These are phyloP conservation scores for Periconia sp. DNA, from an alignment of 2,329 filamentous ascomycete species.

Conservation along the genomic window DNA sequence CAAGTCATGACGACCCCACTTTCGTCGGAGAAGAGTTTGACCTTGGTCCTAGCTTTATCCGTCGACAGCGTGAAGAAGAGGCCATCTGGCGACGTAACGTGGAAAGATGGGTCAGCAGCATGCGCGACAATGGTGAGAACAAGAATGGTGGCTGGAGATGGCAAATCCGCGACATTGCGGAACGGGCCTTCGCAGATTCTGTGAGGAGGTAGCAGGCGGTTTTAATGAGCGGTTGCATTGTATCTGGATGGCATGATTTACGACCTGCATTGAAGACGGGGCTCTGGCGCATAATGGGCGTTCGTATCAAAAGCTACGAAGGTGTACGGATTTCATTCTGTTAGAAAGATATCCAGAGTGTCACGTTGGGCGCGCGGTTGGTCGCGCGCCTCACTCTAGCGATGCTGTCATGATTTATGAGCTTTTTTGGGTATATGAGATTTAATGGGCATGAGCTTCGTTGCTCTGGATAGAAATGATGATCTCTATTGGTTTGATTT, in stretches of 20 bases:
- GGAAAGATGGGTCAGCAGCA: conserved; percentile 77
- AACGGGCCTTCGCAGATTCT: conserved; percentile 27
- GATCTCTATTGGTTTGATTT: conserved; percentile 18
- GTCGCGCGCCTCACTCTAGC: conserved; percentile 43
- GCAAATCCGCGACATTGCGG: conserved; percentile 64
- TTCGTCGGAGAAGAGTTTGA: conserved; percentile 94
- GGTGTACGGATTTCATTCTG: conserved; percentile 29
- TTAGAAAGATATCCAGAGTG: conserved; percentile 42
- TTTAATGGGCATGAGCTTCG: conserved; percentile 12
- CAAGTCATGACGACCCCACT: conserved; percentile 35
- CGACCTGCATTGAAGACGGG: conserved; percentile 36
- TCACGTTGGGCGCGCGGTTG: conserved; percentile 38
- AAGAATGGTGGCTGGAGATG: conserved; percentile 72
- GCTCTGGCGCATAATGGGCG: conserved; percentile 22
- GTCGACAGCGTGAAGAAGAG: conserved; percentile 88
- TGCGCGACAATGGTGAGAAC: conserved; percentile 50
- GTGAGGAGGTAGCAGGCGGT: conserved; percentile 21
- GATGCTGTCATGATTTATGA: conserved; percentile 43
- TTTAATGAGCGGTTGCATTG: conserved; percentile 23
- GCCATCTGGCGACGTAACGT: conserved; percentile 88
- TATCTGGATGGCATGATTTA: conserved; percentile 39
- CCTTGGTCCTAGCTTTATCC: conserved; percentile 91
- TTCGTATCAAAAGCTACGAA: conserved; percentile 33
- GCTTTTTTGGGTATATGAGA: conserved; percentile 7
- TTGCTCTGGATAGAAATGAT: conserved; percentile 22